Evolutionary conservation across 2,329 filamentous ascomycete genomes (phyloP).

Genomic region (Aureobasidium sp.): DNA sequence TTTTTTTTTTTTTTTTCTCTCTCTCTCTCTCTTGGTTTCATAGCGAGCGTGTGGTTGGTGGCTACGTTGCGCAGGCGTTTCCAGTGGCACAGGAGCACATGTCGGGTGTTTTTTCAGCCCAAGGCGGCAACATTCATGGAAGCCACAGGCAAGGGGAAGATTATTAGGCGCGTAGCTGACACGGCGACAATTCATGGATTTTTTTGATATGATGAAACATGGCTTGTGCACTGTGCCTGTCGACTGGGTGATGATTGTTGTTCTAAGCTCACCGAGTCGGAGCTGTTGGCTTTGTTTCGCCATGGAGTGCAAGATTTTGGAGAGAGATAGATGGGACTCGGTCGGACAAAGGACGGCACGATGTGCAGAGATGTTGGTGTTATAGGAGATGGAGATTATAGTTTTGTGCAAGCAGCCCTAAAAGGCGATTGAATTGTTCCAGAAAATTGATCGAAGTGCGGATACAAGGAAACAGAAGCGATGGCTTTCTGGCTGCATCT

Average conservation of each 20-base stretch:
- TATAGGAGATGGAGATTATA: background rate
- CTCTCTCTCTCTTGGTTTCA: background rate
- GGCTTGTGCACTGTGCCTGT: conserved; percentile 4
- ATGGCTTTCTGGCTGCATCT: conserved; percentile 1
- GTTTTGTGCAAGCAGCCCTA: conserved; percentile 1
- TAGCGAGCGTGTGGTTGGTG: background rate
- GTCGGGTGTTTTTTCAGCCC: background rate
- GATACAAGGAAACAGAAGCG: background rate
- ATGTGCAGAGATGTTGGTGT: background rate
- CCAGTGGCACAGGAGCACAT: conserved; percentile 6
- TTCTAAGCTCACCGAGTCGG: background rate
- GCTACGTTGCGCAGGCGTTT: conserved; percentile 11
- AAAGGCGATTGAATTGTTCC: background rate
- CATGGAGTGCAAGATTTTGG: background rate
- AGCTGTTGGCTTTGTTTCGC: background rate
- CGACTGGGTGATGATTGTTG: background rate
- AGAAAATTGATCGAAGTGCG: conserved; percentile 5
- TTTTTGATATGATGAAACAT: background rate
- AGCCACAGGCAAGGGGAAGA: background rate
- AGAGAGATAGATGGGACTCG: background rate
- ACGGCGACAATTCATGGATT: conserved; percentile 2
- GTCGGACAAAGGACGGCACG: background rate
- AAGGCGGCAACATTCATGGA: conserved; percentile 1
- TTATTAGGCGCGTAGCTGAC: conserved; percentile 2
- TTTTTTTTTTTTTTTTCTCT: too few relatives aligned